Conservation (phyloP, 192 early-diverging fungal genomes). For the Coemansia sp. region DNA sequence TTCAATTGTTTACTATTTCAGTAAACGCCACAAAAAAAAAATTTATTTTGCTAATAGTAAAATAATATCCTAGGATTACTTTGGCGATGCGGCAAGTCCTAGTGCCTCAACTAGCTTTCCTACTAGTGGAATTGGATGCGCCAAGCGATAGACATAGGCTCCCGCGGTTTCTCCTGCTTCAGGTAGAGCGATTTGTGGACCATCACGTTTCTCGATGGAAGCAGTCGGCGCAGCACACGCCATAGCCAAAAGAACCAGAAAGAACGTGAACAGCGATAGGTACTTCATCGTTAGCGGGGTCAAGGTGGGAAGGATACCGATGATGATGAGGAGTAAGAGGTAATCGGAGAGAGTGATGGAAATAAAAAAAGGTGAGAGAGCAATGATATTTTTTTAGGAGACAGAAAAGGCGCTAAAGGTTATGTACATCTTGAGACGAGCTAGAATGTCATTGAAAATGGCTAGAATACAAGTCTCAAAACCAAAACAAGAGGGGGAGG, state of each 20-base stretch:
- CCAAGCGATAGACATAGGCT: slow-evolving; percentile 20
- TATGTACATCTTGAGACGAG: too few relatives aligned
- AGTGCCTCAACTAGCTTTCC: slow-evolving; percentile 15
- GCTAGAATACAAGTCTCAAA: too few relatives aligned
- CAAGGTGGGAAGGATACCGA: too few relatives aligned
- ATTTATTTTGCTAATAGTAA: not conserved
- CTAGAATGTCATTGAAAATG: too few relatives aligned
- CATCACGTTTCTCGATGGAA: slow-evolving; percentile 16
- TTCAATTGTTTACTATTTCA: not conserved
- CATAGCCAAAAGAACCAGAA: not conserved
- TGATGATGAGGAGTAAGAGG: not conserved
- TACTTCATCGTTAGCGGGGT: slow-evolving; percentile 15
- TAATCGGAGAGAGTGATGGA: not conserved
- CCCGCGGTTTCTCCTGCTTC: slow-evolving; percentile 20
- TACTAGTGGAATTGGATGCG: slow-evolving; percentile 9
- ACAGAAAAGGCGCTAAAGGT: too few relatives aligned
- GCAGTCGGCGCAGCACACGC: not conserved
- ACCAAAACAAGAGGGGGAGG: too few relatives aligned
- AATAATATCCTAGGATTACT: slow-evolving; percentile 11
- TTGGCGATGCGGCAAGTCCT: slow-evolving; percentile 23
- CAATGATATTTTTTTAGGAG: too few relatives aligned
- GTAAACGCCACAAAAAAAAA: not conserved
- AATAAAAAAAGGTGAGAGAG: not conserved
- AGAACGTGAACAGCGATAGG: slow-evolving; percentile 8
- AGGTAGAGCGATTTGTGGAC: slow-evolving; percentile 24